Evolutionary conservation across 805 yeast genomes (phyloP).

Genomic region (Zygosaccharomyces lentus): DNA sequence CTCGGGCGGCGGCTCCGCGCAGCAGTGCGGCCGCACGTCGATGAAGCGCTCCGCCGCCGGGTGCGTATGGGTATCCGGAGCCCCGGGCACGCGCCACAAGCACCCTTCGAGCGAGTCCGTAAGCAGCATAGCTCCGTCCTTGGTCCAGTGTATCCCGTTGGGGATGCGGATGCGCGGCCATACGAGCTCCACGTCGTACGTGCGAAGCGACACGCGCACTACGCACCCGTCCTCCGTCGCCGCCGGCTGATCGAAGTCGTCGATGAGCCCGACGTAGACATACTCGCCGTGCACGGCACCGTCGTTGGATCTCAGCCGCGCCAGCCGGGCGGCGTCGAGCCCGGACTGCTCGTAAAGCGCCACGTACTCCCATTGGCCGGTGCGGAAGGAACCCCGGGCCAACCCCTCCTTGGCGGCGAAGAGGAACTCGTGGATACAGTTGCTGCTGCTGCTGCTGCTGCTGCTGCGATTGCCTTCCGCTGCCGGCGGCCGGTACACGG

Average conservation of each 20-base stretch:
- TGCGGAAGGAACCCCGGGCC: constrained; percentile 47
- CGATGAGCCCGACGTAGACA: constrained; percentile 80
- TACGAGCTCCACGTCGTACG: constrained; percentile 28
- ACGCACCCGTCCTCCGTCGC: constrained; percentile 50
- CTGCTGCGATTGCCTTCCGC: too few relatives aligned
- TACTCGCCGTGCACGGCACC: constrained; percentile 73
- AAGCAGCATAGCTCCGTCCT: constrained; percentile 42
- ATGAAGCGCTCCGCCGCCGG: constrained; percentile 37
- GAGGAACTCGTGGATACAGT: constrained; percentile 43
- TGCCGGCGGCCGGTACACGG: constrained; percentile 42
- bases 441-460: neutral
- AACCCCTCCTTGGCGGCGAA: constrained; percentile 67
- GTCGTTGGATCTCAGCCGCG: constrained; percentile 65
- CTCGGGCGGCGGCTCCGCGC: constrained; percentile 41
- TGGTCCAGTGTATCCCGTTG: constrained; percentile 65
- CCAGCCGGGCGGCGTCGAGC: constrained; percentile 19
- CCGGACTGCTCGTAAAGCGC: constrained; percentile 38
- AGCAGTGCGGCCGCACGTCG: constrained; percentile 30
- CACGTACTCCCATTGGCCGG: constrained; percentile 37
- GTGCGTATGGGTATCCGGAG: too few relatives aligned
- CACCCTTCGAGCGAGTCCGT: constrained; percentile 49
- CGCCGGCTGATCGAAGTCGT: constrained; percentile 41
- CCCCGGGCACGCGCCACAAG: constrained; percentile 49
- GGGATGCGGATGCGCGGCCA: constrained; percentile 50
- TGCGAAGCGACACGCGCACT: constrained; percentile 39